phyloP scores from a whole-genome alignment of 805 yeast species.

The Nakazawaea anatomiae region DNA sequence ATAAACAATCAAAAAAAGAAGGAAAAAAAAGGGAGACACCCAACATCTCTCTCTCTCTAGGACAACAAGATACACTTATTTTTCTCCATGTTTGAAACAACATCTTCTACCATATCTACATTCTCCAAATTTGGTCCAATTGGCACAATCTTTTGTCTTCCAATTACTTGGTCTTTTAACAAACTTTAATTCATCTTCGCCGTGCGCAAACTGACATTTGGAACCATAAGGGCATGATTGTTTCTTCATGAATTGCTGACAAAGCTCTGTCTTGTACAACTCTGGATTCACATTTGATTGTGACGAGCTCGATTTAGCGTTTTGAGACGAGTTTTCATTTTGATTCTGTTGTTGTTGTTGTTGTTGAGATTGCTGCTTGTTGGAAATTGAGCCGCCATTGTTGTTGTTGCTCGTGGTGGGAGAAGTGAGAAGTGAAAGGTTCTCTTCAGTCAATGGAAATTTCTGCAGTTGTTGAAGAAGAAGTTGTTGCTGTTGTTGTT shows the following conservation, averaged over 20 bases:
- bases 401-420: conserved; percentile 12
- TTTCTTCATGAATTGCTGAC: conserved; percentile 68
- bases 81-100: conserved; percentile 76
- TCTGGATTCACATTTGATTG: conserved; percentile 15
- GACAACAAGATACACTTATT: background rate
- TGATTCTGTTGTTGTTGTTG: conserved; percentile 3
- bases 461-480: conserved; percentile 9
- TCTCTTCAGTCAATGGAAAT: conserved; percentile 31
- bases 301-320: conserved; percentile 12
- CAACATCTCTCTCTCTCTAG: too few relatives aligned
- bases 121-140: conserved; percentile 75
- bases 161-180: conserved; percentile 76
- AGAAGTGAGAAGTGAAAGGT: conserved; percentile 26
- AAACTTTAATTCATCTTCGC: conserved; percentile 64
- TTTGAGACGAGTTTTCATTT: conserved; percentile 1
- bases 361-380: conserved; percentile 12
- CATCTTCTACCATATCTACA: conserved; percentile 91
- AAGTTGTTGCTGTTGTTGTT: background rate
- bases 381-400: conserved; percentile 13
- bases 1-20: too few relatives aligned
- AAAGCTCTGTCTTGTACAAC: conserved; percentile 85
- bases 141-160: conserved; percentile 87
- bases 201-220: conserved; percentile 95
- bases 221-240: conserved; percentile 81
- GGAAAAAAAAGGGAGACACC: too few relatives aligned